A percentile compares a stretch with the other conserved stretches of the same genome.
These are phyloP conservation scores for Aspergillus hiratsukae DNA, from an alignment of 2,329 filamentous ascomycete genomes.

Conservation along the genomic window DNA sequence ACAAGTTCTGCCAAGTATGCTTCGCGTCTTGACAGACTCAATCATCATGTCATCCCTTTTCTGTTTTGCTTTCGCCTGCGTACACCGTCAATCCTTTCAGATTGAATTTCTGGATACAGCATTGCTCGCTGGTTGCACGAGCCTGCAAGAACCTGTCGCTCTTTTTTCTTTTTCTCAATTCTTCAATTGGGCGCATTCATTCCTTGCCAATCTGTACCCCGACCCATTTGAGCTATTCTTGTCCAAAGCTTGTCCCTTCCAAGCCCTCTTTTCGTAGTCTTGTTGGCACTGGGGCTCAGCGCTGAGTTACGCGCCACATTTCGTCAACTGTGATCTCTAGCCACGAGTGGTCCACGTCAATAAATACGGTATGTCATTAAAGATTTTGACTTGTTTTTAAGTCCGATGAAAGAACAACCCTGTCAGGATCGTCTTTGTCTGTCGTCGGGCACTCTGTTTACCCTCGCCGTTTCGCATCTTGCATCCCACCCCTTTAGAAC, in stretches of 20 bases:
- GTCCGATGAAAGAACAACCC: neutral
- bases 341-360: neutral
- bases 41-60: neutral
- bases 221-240: neutral
- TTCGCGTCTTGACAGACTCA: neutral
- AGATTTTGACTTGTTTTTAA: neutral
- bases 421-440: neutral
- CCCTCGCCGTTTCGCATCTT: neutral
- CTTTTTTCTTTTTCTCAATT: neutral
- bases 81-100: neutral
- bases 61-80: neutral
- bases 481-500: neutral
- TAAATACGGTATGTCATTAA: neutral
- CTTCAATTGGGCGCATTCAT: neutral
- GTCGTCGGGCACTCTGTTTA: neutral
- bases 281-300: neutral
- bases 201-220: neutral
- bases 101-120: neutral
- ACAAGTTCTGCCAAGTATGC: neutral
- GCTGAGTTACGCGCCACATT: slow-evolving; percentile 3
- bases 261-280: neutral
- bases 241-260: neutral
- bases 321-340: neutral
- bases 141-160: neutral
- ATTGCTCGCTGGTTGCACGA: neutral